Conservation (phyloP, 2,329 filamentous ascomycete genomes). For the Cladophialophora carrionii region DNA sequence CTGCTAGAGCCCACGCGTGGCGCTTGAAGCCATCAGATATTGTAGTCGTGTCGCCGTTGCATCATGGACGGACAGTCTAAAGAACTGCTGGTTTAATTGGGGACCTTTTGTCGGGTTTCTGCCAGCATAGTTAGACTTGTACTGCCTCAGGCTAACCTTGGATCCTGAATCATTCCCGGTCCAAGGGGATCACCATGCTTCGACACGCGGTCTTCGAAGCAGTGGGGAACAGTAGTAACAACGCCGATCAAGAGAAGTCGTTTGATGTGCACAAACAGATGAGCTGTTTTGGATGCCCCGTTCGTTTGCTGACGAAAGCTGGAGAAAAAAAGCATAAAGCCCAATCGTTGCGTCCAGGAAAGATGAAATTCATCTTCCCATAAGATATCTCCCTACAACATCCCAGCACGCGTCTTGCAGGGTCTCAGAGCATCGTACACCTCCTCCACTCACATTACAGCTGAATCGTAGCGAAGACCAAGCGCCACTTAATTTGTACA, state of each 20-base stretch:
- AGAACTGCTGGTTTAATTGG: not conserved
- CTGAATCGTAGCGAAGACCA: not conserved
- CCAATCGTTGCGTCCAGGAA: too few relatives aligned
- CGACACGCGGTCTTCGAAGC: not conserved
- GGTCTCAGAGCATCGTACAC: not conserved
- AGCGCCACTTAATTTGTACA: not conserved
- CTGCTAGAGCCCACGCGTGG: not conserved
- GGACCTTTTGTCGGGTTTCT: not conserved
- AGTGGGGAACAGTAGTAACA: not conserved
- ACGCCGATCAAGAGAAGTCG: not conserved
- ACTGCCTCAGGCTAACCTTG: not conserved
- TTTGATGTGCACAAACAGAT: not conserved
- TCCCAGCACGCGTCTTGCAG: not conserved
- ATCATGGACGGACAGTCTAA: not conserved
- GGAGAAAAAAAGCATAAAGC: not conserved
- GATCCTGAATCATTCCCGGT: not conserved
- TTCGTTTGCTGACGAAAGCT: not conserved
- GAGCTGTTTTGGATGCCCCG: not conserved
- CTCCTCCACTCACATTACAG: not conserved
- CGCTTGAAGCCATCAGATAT: not conserved
- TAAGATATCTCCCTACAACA: not conserved
- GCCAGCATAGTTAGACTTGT: not conserved
- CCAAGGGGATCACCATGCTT: not conserved
- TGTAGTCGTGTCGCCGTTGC: not conserved
- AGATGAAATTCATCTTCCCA: not conserved